Evolutionary conservation across 2,329 filamentous ascomycete species (phyloP).

Genomic region (Aspergillus texensis): DNA sequence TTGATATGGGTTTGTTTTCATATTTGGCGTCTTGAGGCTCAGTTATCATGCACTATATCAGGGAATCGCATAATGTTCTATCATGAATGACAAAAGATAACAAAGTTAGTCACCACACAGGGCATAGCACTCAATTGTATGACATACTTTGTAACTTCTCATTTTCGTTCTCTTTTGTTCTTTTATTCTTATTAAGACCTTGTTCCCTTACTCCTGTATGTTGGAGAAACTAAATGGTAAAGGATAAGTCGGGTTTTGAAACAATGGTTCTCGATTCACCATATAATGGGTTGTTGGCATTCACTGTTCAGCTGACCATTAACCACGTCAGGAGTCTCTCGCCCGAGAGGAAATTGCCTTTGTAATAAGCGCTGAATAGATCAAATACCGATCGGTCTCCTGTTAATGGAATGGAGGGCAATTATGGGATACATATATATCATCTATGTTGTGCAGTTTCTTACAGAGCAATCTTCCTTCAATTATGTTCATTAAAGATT

Average conservation of each 20-base stretch:
- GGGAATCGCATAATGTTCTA: background rate
- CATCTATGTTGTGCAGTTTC: background rate
- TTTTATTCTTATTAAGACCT: background rate
- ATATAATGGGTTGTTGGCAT: background rate
- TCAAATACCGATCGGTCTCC: background rate
- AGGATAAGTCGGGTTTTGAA: background rate
- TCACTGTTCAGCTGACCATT: background rate
- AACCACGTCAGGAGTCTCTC: background rate
- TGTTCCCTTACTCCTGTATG: background rate
- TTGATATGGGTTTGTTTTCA: constrained; percentile 23
- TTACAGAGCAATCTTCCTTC: background rate
- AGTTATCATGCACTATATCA: constrained; percentile 16
- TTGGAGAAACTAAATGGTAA: background rate
- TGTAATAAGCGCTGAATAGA: background rate
- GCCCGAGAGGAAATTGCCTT: constrained; percentile 5
- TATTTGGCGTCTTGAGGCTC: constrained; percentile 23
- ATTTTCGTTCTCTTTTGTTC: constrained; percentile 8
- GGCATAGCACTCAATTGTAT: background rate
- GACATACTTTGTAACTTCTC: background rate
- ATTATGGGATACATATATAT: background rate
- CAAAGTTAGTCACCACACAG: background rate
- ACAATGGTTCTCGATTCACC: background rate
- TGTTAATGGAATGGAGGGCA: background rate
- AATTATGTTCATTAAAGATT: background rate
- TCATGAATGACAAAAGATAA: background rate